phyloP scores from a whole-genome alignment of 2,329 filamentous ascomycete genomes.

The Erysiphe pulchra region DNA sequence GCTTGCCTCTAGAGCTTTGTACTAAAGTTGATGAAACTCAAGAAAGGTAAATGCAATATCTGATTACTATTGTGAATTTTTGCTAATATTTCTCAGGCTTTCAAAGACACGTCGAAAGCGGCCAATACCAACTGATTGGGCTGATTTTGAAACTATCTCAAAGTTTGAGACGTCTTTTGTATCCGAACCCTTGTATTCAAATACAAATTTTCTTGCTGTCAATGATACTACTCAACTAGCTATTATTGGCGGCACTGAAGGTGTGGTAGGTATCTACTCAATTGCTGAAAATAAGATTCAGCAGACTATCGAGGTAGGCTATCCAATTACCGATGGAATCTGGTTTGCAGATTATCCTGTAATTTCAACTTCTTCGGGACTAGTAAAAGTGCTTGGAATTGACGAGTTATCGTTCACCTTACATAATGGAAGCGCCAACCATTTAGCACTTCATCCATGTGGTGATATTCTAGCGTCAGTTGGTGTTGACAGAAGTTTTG shows the following conservation, averaged over 20 bases:
- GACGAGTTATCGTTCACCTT: conserved; percentile 43
- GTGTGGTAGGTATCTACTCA: conserved; percentile 48
- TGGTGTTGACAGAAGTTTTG: conserved; percentile 75
- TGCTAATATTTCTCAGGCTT: conserved; percentile 25
- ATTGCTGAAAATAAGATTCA: conserved; percentile 50
- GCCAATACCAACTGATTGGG: conserved; percentile 64
- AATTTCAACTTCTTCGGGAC: conserved; percentile 18
- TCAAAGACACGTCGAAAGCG: conserved; percentile 80
- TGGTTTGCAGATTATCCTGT: conserved; percentile 17
- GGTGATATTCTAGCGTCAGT: conserved; percentile 66
- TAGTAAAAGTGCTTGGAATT: conserved; percentile 52
- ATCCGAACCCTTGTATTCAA: conserved; percentile 32
- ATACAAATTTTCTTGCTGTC: conserved; percentile 28
- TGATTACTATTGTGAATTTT: too few relatives aligned
- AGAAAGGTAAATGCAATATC: conserved; percentile 32
- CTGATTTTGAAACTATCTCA: conserved; percentile 43
- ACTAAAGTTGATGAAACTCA: conserved; percentile 59
- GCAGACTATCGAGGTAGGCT: conserved; percentile 14
- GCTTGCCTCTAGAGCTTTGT: conserved; percentile 44
- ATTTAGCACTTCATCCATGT: conserved; percentile 57
- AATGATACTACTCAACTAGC: conserved; percentile 31
- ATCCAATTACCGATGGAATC: conserved; percentile 28
- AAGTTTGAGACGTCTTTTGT: conserved; percentile 26
- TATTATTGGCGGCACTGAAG: conserved; percentile 35
- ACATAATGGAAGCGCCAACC: conserved; percentile 61